Evolutionary conservation across 441 rosid species (phyloP), one percentile per base, ranked within the genome.

Genomic region (Syzygium syzygioides): DNA sequence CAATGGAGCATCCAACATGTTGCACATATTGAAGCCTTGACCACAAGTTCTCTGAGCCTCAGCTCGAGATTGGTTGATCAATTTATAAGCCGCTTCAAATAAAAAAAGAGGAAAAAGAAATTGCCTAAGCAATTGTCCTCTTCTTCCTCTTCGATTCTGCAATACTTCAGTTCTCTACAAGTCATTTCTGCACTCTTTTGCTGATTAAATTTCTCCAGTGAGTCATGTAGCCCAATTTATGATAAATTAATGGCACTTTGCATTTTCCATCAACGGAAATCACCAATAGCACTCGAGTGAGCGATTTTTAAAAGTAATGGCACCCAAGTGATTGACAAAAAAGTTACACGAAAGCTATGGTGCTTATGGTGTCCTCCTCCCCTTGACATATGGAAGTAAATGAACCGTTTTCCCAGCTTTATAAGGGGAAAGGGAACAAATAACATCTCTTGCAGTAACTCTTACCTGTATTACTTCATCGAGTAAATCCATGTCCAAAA

Each of bases 391-490:
- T 71, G 50, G 14, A 71, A 12, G 2, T 20, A 37, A 19, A 71
- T 34, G 50, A 71, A 71, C 28, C 5, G 4, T 71, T 71, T 41
- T 71, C 50, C 80, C 26, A 5, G 80, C 50, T 37, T 71, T 37
- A 20, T 71, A 71, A 71, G 15, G 50, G 80, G 50, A 71, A 71
- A 76, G 52, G 9, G 52, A 25, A 37, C 50, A 37, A 34, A 41
- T 26, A 76, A 76, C n/a, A 1, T 76, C 41, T 76, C 52, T 41
- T 12, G n/a, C 83, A 41, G n/a, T 5, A 23, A 62, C 54, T 88
- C 93, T 93, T 95, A 95, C 98, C 91, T 95, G 98, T 91, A 96
- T 86, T 87, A 97, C 93, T 95, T 96, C 98, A 92, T 97, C 96
- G 14, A 97, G 88, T 45, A 94, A 85, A 90, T 90, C 89, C 59